Evolutionary conservation across 2,329 filamentous ascomycete species (phyloP).

Genomic region (Aureobasidium sp.): DNA sequence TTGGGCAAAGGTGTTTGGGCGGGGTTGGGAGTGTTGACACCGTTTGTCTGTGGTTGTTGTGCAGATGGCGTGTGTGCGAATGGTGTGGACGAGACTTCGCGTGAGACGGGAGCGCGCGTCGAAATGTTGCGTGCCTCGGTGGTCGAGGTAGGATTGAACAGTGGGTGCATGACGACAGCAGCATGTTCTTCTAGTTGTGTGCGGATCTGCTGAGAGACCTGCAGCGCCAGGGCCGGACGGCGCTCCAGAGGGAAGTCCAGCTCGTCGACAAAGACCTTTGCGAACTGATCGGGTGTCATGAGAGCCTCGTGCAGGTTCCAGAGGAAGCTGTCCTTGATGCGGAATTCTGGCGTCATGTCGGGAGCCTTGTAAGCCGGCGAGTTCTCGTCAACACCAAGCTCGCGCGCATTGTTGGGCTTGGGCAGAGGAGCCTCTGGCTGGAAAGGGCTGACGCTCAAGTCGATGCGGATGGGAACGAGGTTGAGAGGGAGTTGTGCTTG

Average conservation of each 20-base stretch:
- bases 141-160: conserved; percentile 48
- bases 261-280: conserved; percentile 81
- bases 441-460: conserved; percentile 80
- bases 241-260: conserved; percentile 74
- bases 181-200: conserved; percentile 95
- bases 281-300: conserved; percentile 92
- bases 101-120: conserved; percentile 35
- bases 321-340: conserved; percentile 88
- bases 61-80: conserved; percentile 22
- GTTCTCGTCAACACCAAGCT: conserved; percentile 57
- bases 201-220: conserved; percentile 89
- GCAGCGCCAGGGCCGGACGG: conserved; percentile 54
- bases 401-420: conserved; percentile 49
- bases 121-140: conserved; percentile 24
- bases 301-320: conserved; percentile 97
- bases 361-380: conserved; percentile 70
- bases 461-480: conserved; percentile 90
- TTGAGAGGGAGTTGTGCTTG: conserved; percentile 75
- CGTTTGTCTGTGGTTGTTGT: conserved; percentile 43
- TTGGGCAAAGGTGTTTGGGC: conserved; percentile 37
- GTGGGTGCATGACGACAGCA: conserved; percentile 81
- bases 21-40: conserved; percentile 33
- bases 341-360: conserved; percentile 73
- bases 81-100: conserved; percentile 42
- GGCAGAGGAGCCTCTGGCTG: conserved; percentile 57